Conservation (phyloP, 805 yeast genomes). For the Candida sanyiensis region DNA sequence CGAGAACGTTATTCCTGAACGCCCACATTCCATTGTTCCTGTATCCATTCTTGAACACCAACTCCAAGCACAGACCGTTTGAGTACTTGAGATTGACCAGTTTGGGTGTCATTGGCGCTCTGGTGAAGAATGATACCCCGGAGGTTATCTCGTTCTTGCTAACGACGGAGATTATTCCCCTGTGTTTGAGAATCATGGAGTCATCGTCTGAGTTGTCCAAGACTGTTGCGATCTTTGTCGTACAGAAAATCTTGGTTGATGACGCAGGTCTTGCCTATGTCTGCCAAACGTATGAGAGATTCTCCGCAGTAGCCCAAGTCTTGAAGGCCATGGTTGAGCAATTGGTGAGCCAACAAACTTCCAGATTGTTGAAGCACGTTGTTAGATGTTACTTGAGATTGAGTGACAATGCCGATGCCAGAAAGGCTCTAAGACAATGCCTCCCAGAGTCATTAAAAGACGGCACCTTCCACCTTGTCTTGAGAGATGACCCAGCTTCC, state of each 20-base stretch:
- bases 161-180: slow-evolving; percentile 94
- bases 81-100: slow-evolving; percentile 91
- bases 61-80: slow-evolving; percentile 85
- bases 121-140: slow-evolving; percentile 92
- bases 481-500: slow-evolving; percentile 84
- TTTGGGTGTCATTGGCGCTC: slow-evolving; percentile 93
- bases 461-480: slow-evolving; percentile 71
- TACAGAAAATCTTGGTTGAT: slow-evolving; percentile 87
- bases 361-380: slow-evolving; percentile 84
- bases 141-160: slow-evolving; percentile 88
- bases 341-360: slow-evolving; percentile 67
- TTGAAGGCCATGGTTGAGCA: slow-evolving; percentile 85
- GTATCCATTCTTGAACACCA: slow-evolving; percentile 90
- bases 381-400: slow-evolving; percentile 89
- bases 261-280: slow-evolving; percentile 88
- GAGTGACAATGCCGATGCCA: slow-evolving; percentile 85
- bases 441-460: slow-evolving; percentile 85
- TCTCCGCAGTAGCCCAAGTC: slow-evolving; percentile 89
- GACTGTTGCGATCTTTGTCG: slow-evolving; percentile 94
- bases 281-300: slow-evolving; percentile 92
- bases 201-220: slow-evolving; percentile 88
- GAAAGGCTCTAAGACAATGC: slow-evolving; percentile 76
- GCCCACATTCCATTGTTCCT: slow-evolving; percentile 91
- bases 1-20: slow-evolving; percentile 74
- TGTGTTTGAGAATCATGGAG: slow-evolving; percentile 93